Evolutionary conservation across 2,329 filamentous ascomycete species (phyloP), one percentile per base, ranked within the genome.

Genomic region (Mycocentrospora acerina): DNA sequence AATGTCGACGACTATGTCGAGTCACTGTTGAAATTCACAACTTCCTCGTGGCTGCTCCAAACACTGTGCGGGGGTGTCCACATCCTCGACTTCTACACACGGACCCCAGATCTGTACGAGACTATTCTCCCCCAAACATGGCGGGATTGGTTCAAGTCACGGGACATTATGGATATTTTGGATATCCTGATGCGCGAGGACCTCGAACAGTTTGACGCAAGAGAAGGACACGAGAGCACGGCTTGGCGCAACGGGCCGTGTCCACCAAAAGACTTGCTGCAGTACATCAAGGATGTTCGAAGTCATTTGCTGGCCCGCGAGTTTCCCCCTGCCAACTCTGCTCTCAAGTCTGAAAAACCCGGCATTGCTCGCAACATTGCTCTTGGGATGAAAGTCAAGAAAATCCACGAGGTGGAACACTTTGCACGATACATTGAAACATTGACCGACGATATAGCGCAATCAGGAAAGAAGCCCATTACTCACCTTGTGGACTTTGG

Each of bases 41-140:
- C 82, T 5, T 82, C 81, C 2, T 87, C 86, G 30, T 79, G 84
- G 37, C 75, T 89, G 1, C 90, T 96, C 54, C 86, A 88, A 51
- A 88, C 88, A 17, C 77, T 98, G n/a, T 95, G 90, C 62, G 93
- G 93, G 37, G 90, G 91, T n/a, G 88, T 97, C 1, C 93, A 98
- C 62, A 90, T 98, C 47, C 77, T 97, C 40, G 93, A 98, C 66
- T 97, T 98, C 69, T 89, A 96, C 71, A 96, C 90, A 2, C 81
- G 82, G 28, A 81, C 89, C 32, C 88, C 89, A 4, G 86, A 89
- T 48, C 77, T 96, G 0, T 98, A 95, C 64, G 80, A 85, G 35
- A 76, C 79, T 1, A 78, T 91, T 1, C 68, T 98, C 1, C 88
- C 90, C 0, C 64, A 78, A 44, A 83, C 90, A 66, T 98, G 93